Evolutionary conservation across 2,329 filamentous ascomycete genomes (phyloP).

Genomic region (Fonsecaea monophora): DNA sequence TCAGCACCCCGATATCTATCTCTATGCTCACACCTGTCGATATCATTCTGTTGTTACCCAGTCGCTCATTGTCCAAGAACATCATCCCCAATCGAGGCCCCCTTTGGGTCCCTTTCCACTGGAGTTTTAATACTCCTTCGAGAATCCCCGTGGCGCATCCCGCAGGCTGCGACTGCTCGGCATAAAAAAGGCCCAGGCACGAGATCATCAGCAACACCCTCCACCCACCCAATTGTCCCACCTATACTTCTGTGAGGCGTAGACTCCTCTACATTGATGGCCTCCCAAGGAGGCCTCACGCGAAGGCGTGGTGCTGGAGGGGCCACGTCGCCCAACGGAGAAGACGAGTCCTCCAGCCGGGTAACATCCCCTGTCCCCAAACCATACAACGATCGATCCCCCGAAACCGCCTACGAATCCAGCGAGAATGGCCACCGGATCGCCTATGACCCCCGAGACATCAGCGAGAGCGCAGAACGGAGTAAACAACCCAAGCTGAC

Average conservation of each 20-base stretch:
- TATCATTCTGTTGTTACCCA: not conserved
- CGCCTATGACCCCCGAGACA: conserved; percentile 94
- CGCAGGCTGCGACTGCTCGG: not conserved
- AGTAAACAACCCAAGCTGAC: conserved; percentile 98
- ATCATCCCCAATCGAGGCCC: not conserved
- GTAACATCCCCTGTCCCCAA: conserved; percentile 69
- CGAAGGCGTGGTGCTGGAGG: conserved; percentile 67
- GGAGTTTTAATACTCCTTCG: not conserved
- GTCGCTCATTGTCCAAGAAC: not conserved
- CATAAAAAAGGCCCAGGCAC: conserved; percentile 16
- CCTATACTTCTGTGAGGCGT: conserved; percentile 9
- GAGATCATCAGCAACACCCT: conserved; percentile 16
- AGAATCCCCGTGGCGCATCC: not conserved
- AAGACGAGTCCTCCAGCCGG: conserved; percentile 69
- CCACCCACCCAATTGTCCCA: not conserved
- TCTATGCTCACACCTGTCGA: not conserved
- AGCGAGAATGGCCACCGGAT: conserved; percentile 98
- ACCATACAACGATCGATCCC: conserved; percentile 62
- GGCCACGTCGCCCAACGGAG: conserved; percentile 54
- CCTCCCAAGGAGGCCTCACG: conserved; percentile 73
- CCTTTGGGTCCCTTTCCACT: not conserved
- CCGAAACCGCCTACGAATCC: conserved; percentile 81
- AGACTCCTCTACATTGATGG: conserved; percentile 53
- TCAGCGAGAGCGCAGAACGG: conserved; percentile 93
- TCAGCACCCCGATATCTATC: not conserved